A percentile compares a stretch with the other conserved stretches of the same genome.
phyloP scores from a whole-genome alignment of 768 basidiomycete genomes.

The Steccherinum ochraceum region DNA sequence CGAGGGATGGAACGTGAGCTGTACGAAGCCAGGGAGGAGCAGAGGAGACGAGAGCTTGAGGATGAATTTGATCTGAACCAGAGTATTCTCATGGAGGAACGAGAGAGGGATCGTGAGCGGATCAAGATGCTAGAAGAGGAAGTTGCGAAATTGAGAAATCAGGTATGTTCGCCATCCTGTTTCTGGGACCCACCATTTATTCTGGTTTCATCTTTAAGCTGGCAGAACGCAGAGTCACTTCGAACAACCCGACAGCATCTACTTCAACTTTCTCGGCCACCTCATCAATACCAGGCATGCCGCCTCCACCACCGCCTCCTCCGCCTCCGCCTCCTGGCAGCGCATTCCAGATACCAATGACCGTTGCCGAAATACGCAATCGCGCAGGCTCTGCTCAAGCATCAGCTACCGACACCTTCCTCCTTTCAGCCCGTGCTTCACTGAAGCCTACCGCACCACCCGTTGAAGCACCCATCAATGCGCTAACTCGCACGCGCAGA shows the following conservation, averaged over 20 bases:
- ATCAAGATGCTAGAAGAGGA: conserved; percentile 65
- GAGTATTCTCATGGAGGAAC: conserved; percentile 34
- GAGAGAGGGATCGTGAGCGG: conserved; percentile 50
- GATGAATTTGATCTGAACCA: conserved; percentile 29
- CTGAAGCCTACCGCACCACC: conserved; percentile 53
- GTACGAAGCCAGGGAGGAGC: conserved; percentile 46
- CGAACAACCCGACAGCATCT: no score
- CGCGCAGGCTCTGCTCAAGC: conserved; percentile 8
- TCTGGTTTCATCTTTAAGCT: conserved; percentile 7
- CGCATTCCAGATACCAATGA: conserved; percentile 10
- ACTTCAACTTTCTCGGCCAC: no score
- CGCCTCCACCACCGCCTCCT: conserved; percentile 34
- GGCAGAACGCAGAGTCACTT: conserved; percentile 1
- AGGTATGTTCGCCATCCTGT: conserved; percentile 9
- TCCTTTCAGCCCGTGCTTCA: conserved; percentile 57
- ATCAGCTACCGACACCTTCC: conserved; percentile 31
- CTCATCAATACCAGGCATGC: conserved; percentile 31
- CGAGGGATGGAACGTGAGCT: conserved; percentile 61
- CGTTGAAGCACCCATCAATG: conserved; percentile 64
- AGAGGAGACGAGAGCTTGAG: conserved; percentile 33
- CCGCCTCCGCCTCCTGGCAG: conserved; percentile 7
- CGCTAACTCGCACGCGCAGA: conserved; percentile 28
- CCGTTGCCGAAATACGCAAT: conserved; percentile 5
- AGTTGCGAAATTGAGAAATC: conserved; percentile 55
- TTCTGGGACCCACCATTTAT: no score